Evolutionary conservation across 306 rosid species (phyloP), one percentile per base, ranked within the genome.

Genomic region (Canavalia ensiformis): DNA sequence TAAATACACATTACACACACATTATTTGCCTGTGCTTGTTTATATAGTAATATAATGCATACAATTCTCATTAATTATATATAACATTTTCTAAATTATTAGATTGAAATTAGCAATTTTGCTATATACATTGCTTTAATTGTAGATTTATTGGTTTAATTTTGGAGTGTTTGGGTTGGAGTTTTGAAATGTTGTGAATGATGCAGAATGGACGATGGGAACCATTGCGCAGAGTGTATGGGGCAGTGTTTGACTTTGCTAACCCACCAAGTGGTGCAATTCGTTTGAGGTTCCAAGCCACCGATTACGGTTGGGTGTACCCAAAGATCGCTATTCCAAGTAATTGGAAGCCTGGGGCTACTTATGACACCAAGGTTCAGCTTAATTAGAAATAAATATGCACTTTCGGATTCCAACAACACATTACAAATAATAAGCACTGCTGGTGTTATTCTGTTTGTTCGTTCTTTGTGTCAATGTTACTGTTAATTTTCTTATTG

Each of bases 211-310:
- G 86, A 13, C 68, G 73, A 58, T 91, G 97, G 97, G 78, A 46
- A 59, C 75, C 84, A 0, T 77, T 91, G 90, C 86, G 92, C 7
- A 88, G 89, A 50, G 82, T 79, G 2, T 88, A 49, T 29, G 97
- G 96, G 18, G 91, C 82, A 54, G 94, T 93, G 10, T 93, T 89
- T 88, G 97, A 93, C 83, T 71, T 60, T 62, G 46, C 73, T 7
- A 91, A 50, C 82, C 91, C 94, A 60, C 92, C 97, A n/a, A 55
- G 56, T 1, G 92, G 91, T 2, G 8, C 82, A 3, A 11, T 91
- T 2, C 49, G 28, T 0, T 4, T 88, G 81, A 91, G 92, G 90
- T 83, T 93, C 81, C 86, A 63, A 65, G 92, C 85, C 82, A 73
- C 63, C 4, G 79, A 39, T 6, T 6, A 86, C 33, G 60, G 60